Conservation (phyloP, 176 grass and related monocot species). For the Oryza glumipatula region DNA sequence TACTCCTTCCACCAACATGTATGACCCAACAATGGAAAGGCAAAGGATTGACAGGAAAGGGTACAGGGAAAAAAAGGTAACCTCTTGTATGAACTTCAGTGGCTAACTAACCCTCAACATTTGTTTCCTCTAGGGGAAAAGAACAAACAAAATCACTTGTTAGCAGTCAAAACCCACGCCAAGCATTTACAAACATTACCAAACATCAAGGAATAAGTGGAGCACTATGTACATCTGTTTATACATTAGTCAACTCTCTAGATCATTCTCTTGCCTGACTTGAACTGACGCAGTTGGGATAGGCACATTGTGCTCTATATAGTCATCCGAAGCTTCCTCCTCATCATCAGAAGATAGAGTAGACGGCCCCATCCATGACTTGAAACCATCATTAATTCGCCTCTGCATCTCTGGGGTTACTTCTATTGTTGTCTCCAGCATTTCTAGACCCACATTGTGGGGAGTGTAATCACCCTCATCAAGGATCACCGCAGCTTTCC, state of each 20-base stretch:
- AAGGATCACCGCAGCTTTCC: slow-evolving; percentile 74
- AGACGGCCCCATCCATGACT: slow-evolving; percentile 93
- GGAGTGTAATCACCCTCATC: slow-evolving; percentile 67
- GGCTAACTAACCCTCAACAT: slow-evolving; percentile 17
- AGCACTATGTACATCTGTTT: slow-evolving; percentile 54
- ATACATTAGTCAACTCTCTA: slow-evolving; percentile 53
- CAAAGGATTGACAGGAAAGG: background rate
- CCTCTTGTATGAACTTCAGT: background rate
- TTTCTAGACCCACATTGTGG: slow-evolving; percentile 79
- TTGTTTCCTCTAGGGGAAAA: slow-evolving; percentile 13
- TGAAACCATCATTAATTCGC: slow-evolving; percentile 84
- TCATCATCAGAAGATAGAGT: slow-evolving; percentile 91
- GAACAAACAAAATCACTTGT: slow-evolving; percentile 44
- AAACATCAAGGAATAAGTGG: slow-evolving; percentile 43
- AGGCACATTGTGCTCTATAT: slow-evolving; percentile 60
- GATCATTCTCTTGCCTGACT: slow-evolving; percentile 42
- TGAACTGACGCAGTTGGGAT: slow-evolving; percentile 36
- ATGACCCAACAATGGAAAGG: background rate
- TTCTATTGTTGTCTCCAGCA: slow-evolving; percentile 67
- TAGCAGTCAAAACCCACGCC: slow-evolving; percentile 27
- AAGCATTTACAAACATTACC: slow-evolving; percentile 49
- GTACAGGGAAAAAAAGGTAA: background rate
- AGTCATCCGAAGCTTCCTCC: slow-evolving; percentile 80
- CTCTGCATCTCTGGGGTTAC: slow-evolving; percentile 74
- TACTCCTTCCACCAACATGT: slow-evolving; percentile 19